phyloP scores from a whole-genome alignment of 805 yeast genomes.

The Candida methanosorbosa region DNA sequence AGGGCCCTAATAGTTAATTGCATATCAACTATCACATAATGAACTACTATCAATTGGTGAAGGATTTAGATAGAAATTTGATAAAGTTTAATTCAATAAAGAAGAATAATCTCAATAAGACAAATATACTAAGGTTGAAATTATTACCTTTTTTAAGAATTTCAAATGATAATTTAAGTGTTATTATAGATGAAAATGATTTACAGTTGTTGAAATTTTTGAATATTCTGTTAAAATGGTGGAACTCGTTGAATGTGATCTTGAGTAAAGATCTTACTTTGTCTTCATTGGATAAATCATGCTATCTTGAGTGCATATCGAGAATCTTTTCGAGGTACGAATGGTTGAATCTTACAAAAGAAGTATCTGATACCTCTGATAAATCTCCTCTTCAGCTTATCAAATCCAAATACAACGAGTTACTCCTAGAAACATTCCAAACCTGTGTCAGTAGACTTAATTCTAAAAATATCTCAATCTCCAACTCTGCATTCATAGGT shows the following conservation, averaged over 20 bases:
- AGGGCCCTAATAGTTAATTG: too few relatives aligned
- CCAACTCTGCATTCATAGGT: slow-evolving; percentile 59
- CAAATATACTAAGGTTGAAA: slow-evolving; percentile 39
- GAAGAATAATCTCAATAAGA: slow-evolving; percentile 28
- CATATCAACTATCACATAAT: too few relatives aligned
- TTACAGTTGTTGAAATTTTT: slow-evolving; percentile 3
- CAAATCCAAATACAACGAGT: slow-evolving; percentile 18
- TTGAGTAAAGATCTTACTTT: too few relatives aligned
- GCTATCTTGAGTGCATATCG: slow-evolving; percentile 46
- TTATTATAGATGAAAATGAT: slow-evolving; percentile 2
- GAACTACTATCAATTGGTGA: too few relatives aligned
- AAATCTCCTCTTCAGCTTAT: slow-evolving; percentile 10
- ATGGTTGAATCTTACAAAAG: slow-evolving; percentile 32
- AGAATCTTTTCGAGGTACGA: slow-evolving; percentile 38
- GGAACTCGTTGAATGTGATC: too few relatives aligned
- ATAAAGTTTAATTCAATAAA: slow-evolving; percentile 31
- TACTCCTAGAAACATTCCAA: slow-evolving; percentile 44
- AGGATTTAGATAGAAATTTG: slow-evolving; percentile 36
- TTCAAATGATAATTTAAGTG: slow-evolving; percentile 3
- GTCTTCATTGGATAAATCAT: slow-evolving; percentile 38
- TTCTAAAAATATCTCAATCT: slow-evolving; percentile 42
- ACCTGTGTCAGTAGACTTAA: slow-evolving; percentile 40
- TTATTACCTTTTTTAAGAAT: slow-evolving; percentile 36
- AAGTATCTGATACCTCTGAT: slow-evolving; percentile 2
- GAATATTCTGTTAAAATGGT: slow-evolving; percentile 35